Base-by-base conservation (phyloP, 2,329 filamentous ascomycete genomes). In the Annulohypoxylon truncatum region DNA sequence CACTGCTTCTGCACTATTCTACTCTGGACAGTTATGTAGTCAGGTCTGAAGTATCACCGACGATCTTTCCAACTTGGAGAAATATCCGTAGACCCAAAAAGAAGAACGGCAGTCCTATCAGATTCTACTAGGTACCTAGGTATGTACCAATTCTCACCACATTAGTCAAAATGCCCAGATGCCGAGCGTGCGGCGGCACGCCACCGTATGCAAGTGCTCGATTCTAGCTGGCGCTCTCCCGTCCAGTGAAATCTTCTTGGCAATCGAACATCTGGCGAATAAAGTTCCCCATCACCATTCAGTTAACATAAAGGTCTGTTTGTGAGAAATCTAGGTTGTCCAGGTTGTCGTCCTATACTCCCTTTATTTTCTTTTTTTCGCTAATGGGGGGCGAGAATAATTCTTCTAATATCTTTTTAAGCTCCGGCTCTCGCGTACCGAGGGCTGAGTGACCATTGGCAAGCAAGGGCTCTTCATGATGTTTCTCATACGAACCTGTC, bases 141-240 rank as follows among this genome's bases (percentile, higher is more conserved):
- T n/a, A n/a, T n/a, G n/a, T n/a, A n/a, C n/a, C n/a, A 64, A 46
- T 40, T 53, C 38, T 44, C 46, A 56, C 42, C 33, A 46, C 44
- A 52, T 35, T 48, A 18, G 29, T 54, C 29, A 15, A 48, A 44
- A 33, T 59, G 54, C 42, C 18, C 38, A 20, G 15, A 42, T 42
- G 38, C 38, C 18, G 15, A 18, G 10, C 60, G 60, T 38, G 15
- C 22, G 48, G 40, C 54, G 54, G 38, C 46, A 53, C 48, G 56
- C 46, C 33, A 42, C 15, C 46, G n/a, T n/a, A 59, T 64, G 61
- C 61, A 51, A 50, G 55, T 54, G 42, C 48, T 64, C 54, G 55
- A 55, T 63, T 53, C 28, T 59, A 59, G 54, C 55, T 55, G 62
- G 50, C 46, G 56, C 51, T 61, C 35, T 65, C 62, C 51, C 56